Evolutionary conservation across 257 asterid species (phyloP).

Genomic region (Salvia hispanica): DNA sequence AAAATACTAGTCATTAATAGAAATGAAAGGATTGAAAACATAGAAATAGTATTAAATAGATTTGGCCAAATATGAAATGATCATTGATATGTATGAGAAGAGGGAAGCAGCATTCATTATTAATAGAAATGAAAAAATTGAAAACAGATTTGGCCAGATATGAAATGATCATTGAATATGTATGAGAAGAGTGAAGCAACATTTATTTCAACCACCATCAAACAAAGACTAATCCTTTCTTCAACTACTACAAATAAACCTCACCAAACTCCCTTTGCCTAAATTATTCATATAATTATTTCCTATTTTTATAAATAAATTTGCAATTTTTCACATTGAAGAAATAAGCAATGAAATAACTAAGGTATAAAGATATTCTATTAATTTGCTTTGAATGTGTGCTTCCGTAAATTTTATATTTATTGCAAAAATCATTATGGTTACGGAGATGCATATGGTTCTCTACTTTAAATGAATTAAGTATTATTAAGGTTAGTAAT

Average conservation of each 20-base stretch:
- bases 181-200: slow-evolving; percentile 8
- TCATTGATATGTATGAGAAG: slow-evolving; percentile 6
- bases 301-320: neutral
- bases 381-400: neutral
- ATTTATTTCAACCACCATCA: slow-evolving; percentile 32
- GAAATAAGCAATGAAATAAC: neutral
- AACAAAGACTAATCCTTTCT: neutral
- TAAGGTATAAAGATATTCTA: neutral
- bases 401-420: too few relatives aligned
- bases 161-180: slow-evolving; percentile 21
- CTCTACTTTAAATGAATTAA: too few relatives aligned
- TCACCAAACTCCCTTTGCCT: slow-evolving; percentile 30
- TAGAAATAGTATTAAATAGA: too few relatives aligned
- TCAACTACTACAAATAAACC: slow-evolving; percentile 31
- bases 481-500: too few relatives aligned
- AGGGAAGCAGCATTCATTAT: slow-evolving; percentile 26
- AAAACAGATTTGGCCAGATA: slow-evolving; percentile 15
- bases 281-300: neutral
- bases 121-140: neutral
- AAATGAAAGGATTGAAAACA: neutral
- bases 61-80: slow-evolving; percentile 18
- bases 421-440: too few relatives aligned
- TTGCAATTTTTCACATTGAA: neutral
- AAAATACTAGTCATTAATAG: neutral
- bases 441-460: too few relatives aligned